phyloP scores from a whole-genome alignment of 2,329 filamentous ascomycete genomes.

The Metarhizium robertsii region DNA sequence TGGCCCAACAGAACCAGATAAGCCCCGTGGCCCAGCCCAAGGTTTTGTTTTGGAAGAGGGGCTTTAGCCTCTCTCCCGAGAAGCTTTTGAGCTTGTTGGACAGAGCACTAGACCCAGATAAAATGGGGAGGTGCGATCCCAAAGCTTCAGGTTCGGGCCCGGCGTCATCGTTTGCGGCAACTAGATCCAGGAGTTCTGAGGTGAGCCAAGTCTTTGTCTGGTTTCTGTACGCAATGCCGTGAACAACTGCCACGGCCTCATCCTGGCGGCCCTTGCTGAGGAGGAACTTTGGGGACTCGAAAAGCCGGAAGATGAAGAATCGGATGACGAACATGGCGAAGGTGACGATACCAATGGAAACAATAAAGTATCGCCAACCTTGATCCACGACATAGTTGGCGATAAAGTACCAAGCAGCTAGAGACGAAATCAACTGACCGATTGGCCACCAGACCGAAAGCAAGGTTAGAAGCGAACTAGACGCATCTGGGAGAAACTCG shows the following conservation, averaged over 20 bases:
- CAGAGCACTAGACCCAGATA: slow-evolving; percentile 32
- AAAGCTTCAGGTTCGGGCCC: slow-evolving; percentile 14
- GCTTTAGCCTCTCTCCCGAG: slow-evolving; percentile 55
- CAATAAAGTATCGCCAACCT: slow-evolving; percentile 69
- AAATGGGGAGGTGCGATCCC: slow-evolving; percentile 7
- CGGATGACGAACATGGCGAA: slow-evolving; percentile 70
- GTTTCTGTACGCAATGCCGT: slow-evolving; percentile 69
- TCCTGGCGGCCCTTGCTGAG: slow-evolving; percentile 66
- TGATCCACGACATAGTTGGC: slow-evolving; percentile 57
- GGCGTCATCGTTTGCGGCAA: slow-evolving; percentile 34
- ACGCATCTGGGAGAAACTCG: slow-evolving; percentile 70
- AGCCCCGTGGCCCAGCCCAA: slow-evolving; percentile 41
- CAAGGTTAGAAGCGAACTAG: slow-evolving; percentile 64
- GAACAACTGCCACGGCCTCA: slow-evolving; percentile 72
- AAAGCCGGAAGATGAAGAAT: slow-evolving; percentile 72
- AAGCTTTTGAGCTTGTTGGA: slow-evolving; percentile 55
- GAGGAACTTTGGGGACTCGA: slow-evolving; percentile 79
- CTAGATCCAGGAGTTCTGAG: slow-evolving; percentile 53
- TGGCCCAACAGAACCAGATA: slow-evolving; percentile 74
- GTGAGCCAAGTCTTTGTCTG: slow-evolving; percentile 65
- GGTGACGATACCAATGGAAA: slow-evolving; percentile 62
- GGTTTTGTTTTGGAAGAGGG: slow-evolving; percentile 50
- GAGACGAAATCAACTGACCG: slow-evolving; percentile 63
- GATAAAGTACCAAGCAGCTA: slow-evolving; percentile 69
- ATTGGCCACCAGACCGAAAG: slow-evolving; percentile 85